Base-by-base conservation (phyloP, 768 basidiomycete genomes). In the Lactarius evosmus region DNA sequence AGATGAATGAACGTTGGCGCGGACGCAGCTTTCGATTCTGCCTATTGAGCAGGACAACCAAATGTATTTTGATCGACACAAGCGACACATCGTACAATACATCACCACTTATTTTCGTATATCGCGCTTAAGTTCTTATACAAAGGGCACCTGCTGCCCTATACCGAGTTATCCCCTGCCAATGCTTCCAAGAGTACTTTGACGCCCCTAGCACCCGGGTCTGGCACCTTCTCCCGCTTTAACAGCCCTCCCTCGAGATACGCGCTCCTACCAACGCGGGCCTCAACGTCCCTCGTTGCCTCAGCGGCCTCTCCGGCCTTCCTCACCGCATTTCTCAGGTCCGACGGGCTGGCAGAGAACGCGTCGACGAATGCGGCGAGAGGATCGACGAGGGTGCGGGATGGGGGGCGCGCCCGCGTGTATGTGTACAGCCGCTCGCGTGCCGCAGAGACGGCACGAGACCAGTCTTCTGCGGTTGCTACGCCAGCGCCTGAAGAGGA, bases 141-240 rank as follows among this genome's bases (percentile, higher is more conserved):
- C 93, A 7, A 6, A 6, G 3, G 14, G 38, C n/a, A 22, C 11
- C 2, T 19, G 3, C 44, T 41, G 17, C 29, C 11, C 46, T 34
- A 55, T 57, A 44, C 25, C 4, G 34, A 25, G 6, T 22, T 25
- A 9, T 16, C 22, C 7, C 25, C 59, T 9, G 62, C 62, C 49
- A 90, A 74, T 44, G 78, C 83, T 72, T 89, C 83, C 62, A 93
- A 69, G 61, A 93, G 83, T 9, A 82, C 80, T 70, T 87, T 89
- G 60, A 96, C 85, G 51, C 93, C 93, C 91, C 93, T 93, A 33
- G 95, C 95, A 40, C 95, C 95, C 0, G 94, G 93, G 76, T 98
- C 94, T 2, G 93, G 76, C 25, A 91, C 80, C 41, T 76, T 79
- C 73, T 88, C 79, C 60, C 80, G 75, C 72, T 77, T 84, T 60